Evolutionary conservation across 2,329 filamentous ascomycete genomes (phyloP).

Genomic region (Monilinia aucupariae): DNA sequence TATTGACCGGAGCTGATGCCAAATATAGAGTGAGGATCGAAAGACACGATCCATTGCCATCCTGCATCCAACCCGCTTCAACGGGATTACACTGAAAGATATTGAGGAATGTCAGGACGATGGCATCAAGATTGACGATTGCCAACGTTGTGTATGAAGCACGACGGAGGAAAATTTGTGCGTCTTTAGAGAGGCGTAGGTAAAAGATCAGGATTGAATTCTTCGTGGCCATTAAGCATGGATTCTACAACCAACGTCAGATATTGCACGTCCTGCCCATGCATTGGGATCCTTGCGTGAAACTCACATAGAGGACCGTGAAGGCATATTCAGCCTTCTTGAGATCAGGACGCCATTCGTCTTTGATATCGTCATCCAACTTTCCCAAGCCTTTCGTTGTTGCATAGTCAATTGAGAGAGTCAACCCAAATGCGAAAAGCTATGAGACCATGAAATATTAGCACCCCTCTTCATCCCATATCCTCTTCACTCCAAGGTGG

Average conservation of each 20-base stretch:
- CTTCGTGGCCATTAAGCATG: slow-evolving; percentile 84
- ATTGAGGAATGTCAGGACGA: slow-evolving; percentile 78
- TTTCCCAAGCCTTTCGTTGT: slow-evolving; percentile 61
- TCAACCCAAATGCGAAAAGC: slow-evolving; percentile 59
- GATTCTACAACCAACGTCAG: slow-evolving; percentile 54
- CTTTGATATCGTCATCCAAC: slow-evolving; percentile 55
- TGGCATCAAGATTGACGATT: slow-evolving; percentile 72
- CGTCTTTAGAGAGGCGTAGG: slow-evolving; percentile 72
- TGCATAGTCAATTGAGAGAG: slow-evolving; percentile 60
- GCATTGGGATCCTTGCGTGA: neutral
- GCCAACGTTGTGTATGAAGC: slow-evolving; percentile 75
- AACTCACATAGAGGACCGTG: slow-evolving; percentile 55
- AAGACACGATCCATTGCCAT: slow-evolving; percentile 38
- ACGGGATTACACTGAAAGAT: slow-evolving; percentile 80
- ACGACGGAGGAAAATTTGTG: slow-evolving; percentile 68
- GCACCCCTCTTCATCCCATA: neutral
- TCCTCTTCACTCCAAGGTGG: neutral
- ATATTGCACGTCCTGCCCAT: neutral
- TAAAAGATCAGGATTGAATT: slow-evolving; percentile 92
- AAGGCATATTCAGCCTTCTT: slow-evolving; percentile 59
- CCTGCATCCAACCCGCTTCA: slow-evolving; percentile 55
- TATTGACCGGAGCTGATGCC: slow-evolving; percentile 80
- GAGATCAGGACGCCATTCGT: slow-evolving; percentile 45
- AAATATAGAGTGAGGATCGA: slow-evolving; percentile 59
- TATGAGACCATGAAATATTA: neutral